Percentiles rank a stretch among this genome's conserved stretches.
Conservation (phyloP, 305 asterid genomes). For the Vinca major region DNA sequence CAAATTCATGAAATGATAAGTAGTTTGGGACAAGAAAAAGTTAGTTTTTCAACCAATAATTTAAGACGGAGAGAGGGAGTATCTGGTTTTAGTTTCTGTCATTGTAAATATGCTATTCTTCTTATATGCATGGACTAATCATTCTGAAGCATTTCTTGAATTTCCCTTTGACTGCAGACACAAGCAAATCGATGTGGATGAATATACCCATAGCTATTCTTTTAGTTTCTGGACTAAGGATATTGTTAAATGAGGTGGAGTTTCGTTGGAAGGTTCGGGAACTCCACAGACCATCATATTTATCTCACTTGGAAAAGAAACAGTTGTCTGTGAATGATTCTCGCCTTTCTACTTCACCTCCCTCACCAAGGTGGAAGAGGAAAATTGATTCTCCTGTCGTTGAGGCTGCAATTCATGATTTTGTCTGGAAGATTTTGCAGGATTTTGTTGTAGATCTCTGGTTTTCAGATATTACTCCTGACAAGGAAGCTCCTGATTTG, state of each 20-base stretch:
- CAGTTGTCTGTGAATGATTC: constrained; percentile 76
- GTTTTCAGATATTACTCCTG: constrained; percentile 89
- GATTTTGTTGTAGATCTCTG: constrained; percentile 87
- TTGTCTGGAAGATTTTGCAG: constrained; percentile 60
- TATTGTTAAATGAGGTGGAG: constrained; percentile 72
- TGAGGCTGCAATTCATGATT: constrained; percentile 78
- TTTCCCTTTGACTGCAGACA: constrained; percentile 47
- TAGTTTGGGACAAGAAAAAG: too few relatives aligned
- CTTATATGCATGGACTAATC: neutral
- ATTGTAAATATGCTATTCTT: neutral
- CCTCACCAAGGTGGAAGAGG: constrained; percentile 76
- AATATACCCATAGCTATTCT: constrained; percentile 79
- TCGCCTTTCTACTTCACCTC: constrained; percentile 52
- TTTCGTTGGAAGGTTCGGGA: constrained; percentile 68
- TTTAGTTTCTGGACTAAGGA: constrained; percentile 61
- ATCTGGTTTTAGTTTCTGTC: neutral
- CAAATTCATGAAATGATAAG: too few relatives aligned
- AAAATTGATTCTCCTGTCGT: constrained; percentile 76
- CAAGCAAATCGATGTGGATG: constrained; percentile 95
- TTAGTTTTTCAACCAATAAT: too few relatives aligned
- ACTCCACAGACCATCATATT: constrained; percentile 43
- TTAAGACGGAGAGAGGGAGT: too few relatives aligned
- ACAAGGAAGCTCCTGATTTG: constrained; percentile 76
- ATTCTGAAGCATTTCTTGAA: constrained; percentile 11
- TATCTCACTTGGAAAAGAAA: constrained; percentile 80